A percentile compares a stretch with the other conserved stretches of the same genome.
Evolutionary conservation across 2,329 filamentous ascomycete species (phyloP).

Genomic region (Trichoderma atroviride): DNA sequence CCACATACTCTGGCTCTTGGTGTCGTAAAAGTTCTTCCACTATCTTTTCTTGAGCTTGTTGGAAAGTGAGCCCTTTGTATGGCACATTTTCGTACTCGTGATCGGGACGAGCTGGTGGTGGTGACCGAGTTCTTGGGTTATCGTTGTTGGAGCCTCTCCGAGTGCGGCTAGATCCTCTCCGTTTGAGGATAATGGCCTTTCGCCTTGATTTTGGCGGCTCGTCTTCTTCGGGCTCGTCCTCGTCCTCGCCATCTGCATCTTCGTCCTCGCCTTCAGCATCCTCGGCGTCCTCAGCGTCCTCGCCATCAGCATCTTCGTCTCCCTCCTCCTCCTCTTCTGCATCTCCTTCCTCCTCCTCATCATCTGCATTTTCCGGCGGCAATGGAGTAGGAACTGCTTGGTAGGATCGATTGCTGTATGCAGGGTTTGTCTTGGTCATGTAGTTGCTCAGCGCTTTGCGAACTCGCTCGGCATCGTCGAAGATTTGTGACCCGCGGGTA

Average conservation of each 20-base stretch:
- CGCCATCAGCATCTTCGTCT: conserved; percentile 41
- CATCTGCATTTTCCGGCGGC: conserved; percentile 47
- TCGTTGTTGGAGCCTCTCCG: conserved; percentile 41
- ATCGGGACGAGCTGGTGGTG: conserved; percentile 50
- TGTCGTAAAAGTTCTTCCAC: conserved; percentile 73
- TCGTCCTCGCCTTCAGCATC: conserved; percentile 33
- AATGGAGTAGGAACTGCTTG: conserved; percentile 73
- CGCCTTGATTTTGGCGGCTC: conserved; percentile 39
- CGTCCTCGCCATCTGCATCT: conserved; percentile 36
- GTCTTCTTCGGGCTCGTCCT: conserved; percentile 38
- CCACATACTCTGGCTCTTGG: conserved; percentile 64
- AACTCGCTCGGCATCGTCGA: conserved; percentile 83
- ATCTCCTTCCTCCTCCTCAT: conserved; percentile 37
- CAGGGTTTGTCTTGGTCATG: conserved; percentile 85
- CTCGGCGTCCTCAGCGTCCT: conserved; percentile 37
- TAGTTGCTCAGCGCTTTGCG: conserved; percentile 84
- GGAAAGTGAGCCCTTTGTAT: conserved; percentile 75
- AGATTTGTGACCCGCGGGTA: conserved; percentile 69
- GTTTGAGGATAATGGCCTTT: conserved; percentile 46
- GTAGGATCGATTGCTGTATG: conserved; percentile 71
- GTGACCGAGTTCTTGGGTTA: conserved; percentile 41
- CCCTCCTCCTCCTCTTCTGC: conserved; percentile 37
- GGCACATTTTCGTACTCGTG: conserved; percentile 58
- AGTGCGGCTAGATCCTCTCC: conserved; percentile 41
- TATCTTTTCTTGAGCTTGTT: conserved; percentile 85